These are phyloP conservation scores for Acacia melanoxylon DNA, from an alignment of 306 rosid species.

Conservation along the genomic window DNA sequence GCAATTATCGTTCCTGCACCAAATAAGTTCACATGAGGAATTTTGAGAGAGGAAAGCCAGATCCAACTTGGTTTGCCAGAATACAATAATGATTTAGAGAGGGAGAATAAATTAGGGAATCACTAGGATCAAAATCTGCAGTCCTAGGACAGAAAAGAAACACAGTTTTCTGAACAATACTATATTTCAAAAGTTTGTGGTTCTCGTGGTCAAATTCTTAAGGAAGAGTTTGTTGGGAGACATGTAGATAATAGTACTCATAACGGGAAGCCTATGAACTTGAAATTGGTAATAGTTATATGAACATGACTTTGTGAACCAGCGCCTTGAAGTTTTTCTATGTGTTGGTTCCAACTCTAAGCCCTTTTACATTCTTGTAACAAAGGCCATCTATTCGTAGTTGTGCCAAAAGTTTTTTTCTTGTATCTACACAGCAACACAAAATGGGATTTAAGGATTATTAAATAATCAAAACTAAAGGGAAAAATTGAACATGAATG, in stretches of 20 bases:
- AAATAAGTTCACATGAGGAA: not conserved
- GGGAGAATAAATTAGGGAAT: too few relatives aligned
- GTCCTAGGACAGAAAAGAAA: too few relatives aligned
- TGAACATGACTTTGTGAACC: slow-evolving; percentile 10
- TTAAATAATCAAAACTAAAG: slow-evolving; percentile 2
- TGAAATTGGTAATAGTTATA: slow-evolving; percentile 59
- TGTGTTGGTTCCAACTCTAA: slow-evolving; percentile 22
- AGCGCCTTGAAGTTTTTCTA: slow-evolving; percentile 20
- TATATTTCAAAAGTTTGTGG: slow-evolving; percentile 72
- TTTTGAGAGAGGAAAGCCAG: not conserved
- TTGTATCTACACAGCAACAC: not conserved
- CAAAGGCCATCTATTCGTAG: slow-evolving; percentile 47
- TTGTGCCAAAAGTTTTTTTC: not conserved
- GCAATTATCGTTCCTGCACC: too few relatives aligned
- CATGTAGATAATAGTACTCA: slow-evolving; percentile 58
- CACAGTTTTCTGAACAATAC: too few relatives aligned
- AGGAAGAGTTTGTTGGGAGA: slow-evolving; percentile 79
- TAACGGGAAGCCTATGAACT: slow-evolving; percentile 64
- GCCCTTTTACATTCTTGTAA: slow-evolving; percentile 18
- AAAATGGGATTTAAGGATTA: slow-evolving; percentile 5
- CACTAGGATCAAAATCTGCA: too few relatives aligned
- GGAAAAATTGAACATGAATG: not conserved
- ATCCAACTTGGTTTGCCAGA: too few relatives aligned
- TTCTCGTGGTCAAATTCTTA: slow-evolving; percentile 91
- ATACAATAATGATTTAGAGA: too few relatives aligned